Evolutionary conservation across 106 monocot species (phyloP), one percentile per base, ranked within the genome.

Genomic region (Apostasia ramifera): DNA sequence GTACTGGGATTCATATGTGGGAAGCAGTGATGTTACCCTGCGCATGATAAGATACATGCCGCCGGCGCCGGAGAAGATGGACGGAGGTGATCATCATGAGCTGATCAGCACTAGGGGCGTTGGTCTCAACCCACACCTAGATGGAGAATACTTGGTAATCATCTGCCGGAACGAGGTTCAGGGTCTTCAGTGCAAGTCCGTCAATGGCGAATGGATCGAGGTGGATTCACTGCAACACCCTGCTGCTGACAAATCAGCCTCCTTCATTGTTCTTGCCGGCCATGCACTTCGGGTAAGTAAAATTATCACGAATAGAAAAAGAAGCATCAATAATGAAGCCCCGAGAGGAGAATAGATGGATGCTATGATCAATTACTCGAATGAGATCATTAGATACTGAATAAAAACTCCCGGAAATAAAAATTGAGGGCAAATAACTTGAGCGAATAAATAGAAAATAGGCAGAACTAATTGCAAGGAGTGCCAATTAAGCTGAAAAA

Each of bases 231-330:
- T 26, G 26, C 26, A 26, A 26, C 26, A 26, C 26, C 26, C 26
- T 26, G 26, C 26, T 26, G 26, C 26, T 26, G 2, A 44, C 56
- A 15, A 8, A 3, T n/a, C 47, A 12, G 60, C 50, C 7, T 71
- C 60, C 50, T 49, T 49, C 10, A 40, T 71, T 60, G 71, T 71
- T 14, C 40, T 71, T 50, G 61, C 41, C 40, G 71, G 71, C 26
- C 52, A 71, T 37, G 38, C 61, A 9, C 61, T 71, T 4, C 11
- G 48, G 44, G 59, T 71, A 38, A 49, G 70, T 58, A 1, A 3
- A 7, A 40, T 57, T 4, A 44, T 26, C 26, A 26, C 26, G 26
- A 26, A 26, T 26, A 26, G 26, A 26, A 0, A 26, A 26, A 26
- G 26, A 26, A 26, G 26, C 26, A 26, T 26, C 26, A 26, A 26